Base-by-base conservation (phyloP, 768 basidiomycete genomes). In the Thelephora aurantiotincta region DNA sequence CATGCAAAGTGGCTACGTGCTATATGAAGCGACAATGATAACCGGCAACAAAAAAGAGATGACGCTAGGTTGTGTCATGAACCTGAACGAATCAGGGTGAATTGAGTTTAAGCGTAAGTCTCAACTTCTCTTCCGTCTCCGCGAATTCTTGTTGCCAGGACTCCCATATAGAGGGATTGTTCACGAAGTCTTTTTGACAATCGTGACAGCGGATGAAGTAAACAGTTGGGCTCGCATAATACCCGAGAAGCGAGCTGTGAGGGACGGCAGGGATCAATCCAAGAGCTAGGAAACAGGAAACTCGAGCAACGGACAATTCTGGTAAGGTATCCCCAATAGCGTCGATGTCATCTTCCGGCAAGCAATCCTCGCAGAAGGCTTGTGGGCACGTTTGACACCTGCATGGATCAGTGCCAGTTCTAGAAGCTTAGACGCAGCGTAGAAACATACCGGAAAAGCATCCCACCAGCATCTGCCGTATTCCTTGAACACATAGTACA, bases 301-400 rank as follows among this genome's bases (percentile, higher is more conserved):
- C 26, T 26, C 13, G 44, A 46, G 43, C 19, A 6, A 62, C 74
- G 48, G 52, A 77, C 75, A 78, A 73, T 58, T 80, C 77, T 13
- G 78, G 78, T 5, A 80, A 53, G 1, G 61, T 58, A 3, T 78
- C 75, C 3, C 78, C 78, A 35, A 80, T 60, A 12, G 71, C 65
- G 26, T 70, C 68, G 33, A 77, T 61, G 4, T 75, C 69, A 3
- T 68, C 73, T 2, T 57, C 52, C 4, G 74, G 71, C 35, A 80
- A 51, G 56, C 78, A 80, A 52, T 80, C 78, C 47, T 79, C 75
- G 58, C 78, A 80, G 51, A 72, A 75, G 1, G 78, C 75, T 46
- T 67, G 60, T 13, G 73, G 69, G 55, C 79, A 80, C 0, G 75
- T 78, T 48, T 71, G 74, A 51, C 77, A 80, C 50, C 76, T 77